A percentile compares a stretch with the other conserved stretches of the same genome.
Conservation (phyloP, 2,329 filamentous ascomycete genomes). For the Verticillium nubilum region DNA sequence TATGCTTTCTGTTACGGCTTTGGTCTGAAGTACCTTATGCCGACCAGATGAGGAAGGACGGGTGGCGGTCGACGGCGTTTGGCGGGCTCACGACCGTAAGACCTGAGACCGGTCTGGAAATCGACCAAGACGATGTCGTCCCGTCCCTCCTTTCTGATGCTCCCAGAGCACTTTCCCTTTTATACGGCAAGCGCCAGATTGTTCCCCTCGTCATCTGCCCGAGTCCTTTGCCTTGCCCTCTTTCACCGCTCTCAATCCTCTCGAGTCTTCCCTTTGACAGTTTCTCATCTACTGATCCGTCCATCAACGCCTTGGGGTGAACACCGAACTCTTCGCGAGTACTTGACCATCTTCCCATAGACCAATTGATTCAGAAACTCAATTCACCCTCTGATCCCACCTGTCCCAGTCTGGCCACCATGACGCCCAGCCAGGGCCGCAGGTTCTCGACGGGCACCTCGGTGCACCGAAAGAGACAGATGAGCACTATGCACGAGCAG, state of each 20-base stretch:
- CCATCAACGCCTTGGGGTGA: neutral
- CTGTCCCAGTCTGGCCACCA: neutral
- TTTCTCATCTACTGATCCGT: neutral
- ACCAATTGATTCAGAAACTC: neutral
- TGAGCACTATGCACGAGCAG: conserved; percentile 38
- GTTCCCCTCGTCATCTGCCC: neutral
- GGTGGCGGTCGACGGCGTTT: neutral
- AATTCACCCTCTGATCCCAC: no score
- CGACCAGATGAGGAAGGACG: neutral
- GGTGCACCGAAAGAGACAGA: conserved; percentile 38
- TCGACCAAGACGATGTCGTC: neutral
- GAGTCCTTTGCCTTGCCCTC: neutral
- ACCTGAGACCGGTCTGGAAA: neutral
- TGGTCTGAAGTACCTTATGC: no score
- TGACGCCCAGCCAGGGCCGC: conserved; percentile 15
- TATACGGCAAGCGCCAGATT: neutral
- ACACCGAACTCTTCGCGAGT: neutral
- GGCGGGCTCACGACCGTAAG: neutral
- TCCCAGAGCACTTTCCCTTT: neutral
- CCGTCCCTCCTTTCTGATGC: neutral
- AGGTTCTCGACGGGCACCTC: conserved; percentile 40
- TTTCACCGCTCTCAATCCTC: neutral
- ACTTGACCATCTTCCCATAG: no score
- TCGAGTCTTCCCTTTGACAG: neutral
- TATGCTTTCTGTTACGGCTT: no score